A percentile compares a stretch with the other conserved stretches of the same genome.
Evolutionary conservation across 2,329 filamentous ascomycete species (phyloP).

Genomic region (Aureobasidium sp.): DNA sequence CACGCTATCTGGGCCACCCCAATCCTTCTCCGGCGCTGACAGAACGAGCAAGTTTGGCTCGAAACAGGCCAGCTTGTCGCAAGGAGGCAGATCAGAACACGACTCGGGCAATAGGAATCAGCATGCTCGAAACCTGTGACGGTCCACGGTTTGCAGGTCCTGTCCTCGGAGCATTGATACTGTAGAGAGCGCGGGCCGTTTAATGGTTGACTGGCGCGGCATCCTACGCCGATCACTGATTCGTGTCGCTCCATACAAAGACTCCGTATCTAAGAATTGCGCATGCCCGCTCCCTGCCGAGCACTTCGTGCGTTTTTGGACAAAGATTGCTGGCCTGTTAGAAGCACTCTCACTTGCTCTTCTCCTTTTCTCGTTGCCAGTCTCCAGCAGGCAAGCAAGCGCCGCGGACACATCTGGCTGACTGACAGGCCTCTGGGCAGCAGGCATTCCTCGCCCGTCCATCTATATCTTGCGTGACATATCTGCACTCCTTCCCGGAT

Average conservation of each 20-base stretch:
- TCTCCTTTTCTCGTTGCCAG: background rate
- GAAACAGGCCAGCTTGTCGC: conserved; percentile 1
- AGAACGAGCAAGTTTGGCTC: background rate
- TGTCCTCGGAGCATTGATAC: background rate
- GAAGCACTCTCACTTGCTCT: background rate
- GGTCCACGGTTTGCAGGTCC: background rate
- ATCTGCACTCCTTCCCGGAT: conserved; percentile 9
- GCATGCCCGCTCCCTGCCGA: conserved; percentile 6
- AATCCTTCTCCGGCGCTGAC: background rate
- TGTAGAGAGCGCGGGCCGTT: background rate
- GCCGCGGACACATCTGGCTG: background rate
- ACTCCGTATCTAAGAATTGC: conserved; percentile 7
- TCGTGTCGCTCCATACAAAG: conserved; percentile 6
- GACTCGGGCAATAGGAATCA: background rate
- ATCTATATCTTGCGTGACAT: conserved; percentile 12
- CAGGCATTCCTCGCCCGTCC: background rate
- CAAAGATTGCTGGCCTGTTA: background rate
- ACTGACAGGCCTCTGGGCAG: conserved; percentile 5
- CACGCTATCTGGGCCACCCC: background rate
- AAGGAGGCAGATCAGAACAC: background rate
- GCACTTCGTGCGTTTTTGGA: background rate
- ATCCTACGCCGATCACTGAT: conserved; percentile 12
- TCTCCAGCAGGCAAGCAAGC: background rate
- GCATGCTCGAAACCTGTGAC: background rate
- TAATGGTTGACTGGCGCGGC: background rate